Base-by-base conservation (phyloP, 2,329 filamentous ascomycete species). In the Exophiala calicioides region DNA sequence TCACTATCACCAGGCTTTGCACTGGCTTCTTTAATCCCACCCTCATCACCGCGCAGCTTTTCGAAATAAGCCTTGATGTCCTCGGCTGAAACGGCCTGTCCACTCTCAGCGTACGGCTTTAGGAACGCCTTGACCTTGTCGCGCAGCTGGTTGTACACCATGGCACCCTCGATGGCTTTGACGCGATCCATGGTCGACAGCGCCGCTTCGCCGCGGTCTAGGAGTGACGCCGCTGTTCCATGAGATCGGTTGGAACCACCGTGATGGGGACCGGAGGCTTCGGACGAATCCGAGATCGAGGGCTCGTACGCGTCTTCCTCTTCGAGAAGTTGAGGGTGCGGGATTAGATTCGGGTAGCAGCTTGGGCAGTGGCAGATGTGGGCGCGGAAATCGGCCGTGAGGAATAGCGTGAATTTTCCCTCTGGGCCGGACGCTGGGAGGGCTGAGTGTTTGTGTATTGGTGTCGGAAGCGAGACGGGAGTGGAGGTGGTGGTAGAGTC, bases 1-100 rank as follows among this genome's bases (percentile, higher is more conserved):
- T 21, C 33, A 20, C 23, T 38, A 39, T 41, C 24, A n/a, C 43
- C 41, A 31, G 55, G 52, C 35, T 54, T 56, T 20, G 24, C 75
- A 10, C 77, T 78, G 1, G 83, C 84, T 55, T 82, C 78, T 58
- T 74, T 74, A 46, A 89, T 88, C 0, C 75, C 86, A 58, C 86
- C 73, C 33, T 89, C 87, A 67, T 97, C 93, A 48, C 93, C 93
- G 54, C 93, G 80, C 58, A 98, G 70, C 71, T 93, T 91, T 40
- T 91, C 91, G 77, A 98, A 98, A 66, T 96, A 95, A 2, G 81
- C 81, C 68, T 96, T 98, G 68, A 98, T 93, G 68, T 97, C 90
- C 63, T 98, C 93, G 1, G 91, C 91, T 1, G 89, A 85, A 16
- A 98, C 90, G 0, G 88, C 84, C 66, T 87, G 75, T 1, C 91